A percentile compares a stretch with the other conserved stretches of the same genome.
Conservation (phyloP, 106 monocot species). For the Acanthochlamys bracteata region DNA sequence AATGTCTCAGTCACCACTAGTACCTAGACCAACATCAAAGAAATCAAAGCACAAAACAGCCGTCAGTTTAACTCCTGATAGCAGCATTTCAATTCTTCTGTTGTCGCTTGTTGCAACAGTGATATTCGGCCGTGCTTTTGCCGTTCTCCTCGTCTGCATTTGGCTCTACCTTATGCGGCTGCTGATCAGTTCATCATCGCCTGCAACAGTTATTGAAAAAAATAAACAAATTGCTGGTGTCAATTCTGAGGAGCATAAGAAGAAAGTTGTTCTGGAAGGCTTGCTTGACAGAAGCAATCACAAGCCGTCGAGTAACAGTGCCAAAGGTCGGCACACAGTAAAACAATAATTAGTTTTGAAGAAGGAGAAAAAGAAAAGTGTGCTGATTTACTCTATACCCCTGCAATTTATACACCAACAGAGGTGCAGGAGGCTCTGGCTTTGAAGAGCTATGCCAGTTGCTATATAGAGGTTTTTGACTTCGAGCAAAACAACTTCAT, state of each 20-base stretch:
- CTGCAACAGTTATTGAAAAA: not conserved
- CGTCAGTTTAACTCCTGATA: not conserved
- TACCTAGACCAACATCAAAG: not conserved
- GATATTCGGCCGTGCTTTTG: conserved; percentile 16
- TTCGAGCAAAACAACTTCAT: not conserved
- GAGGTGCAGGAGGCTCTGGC: too few species aligned
- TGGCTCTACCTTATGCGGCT: conserved; percentile 19
- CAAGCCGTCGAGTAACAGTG: not conserved
- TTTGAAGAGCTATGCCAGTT: too few species aligned
- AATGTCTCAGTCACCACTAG: not conserved
- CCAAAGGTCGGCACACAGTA: not conserved
- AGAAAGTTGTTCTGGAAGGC: conserved; percentile 15
- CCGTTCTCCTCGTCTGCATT: conserved; percentile 15
- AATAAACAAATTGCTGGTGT: not conserved
- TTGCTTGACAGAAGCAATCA: conserved; percentile 4
- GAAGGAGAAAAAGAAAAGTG: too few species aligned
- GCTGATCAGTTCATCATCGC: too few species aligned
- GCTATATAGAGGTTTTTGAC: too few species aligned
- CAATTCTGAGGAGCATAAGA: conserved; percentile 19
- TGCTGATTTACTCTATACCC: too few species aligned
- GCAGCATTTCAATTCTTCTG: conserved; percentile 14
- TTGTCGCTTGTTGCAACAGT: conserved; percentile 18
- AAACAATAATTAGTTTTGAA: not conserved
- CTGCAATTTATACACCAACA: too few species aligned
- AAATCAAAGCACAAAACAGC: not conserved